Evolutionary conservation across 106 monocot genomes (phyloP).

Genomic region (Amphibolis antarctica): DNA sequence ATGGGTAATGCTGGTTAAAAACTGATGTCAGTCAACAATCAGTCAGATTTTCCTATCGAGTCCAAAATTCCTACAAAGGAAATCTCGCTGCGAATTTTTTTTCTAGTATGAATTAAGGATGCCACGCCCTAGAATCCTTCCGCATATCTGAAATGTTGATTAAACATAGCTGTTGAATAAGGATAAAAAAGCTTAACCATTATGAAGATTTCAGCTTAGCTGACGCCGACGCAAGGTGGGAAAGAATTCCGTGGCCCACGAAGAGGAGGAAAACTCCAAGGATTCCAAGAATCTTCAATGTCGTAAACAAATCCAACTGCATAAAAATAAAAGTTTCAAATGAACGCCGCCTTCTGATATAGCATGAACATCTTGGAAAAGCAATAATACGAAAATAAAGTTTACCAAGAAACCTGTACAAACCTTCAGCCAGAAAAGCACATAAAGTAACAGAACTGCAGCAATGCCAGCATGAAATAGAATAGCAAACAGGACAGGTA

Average conservation of each 20-base stretch:
- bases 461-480: constrained; percentile 89
- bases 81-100: neutral
- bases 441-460: constrained; percentile 67
- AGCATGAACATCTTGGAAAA: neutral
- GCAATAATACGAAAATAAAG: neutral
- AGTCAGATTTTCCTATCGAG: neutral
- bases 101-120: neutral
- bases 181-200: neutral
- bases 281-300: constrained; percentile 58
- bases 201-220: constrained; percentile 79
- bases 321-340: neutral
- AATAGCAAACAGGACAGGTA: constrained; percentile 43
- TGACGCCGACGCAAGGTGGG: constrained; percentile 59
- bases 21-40: neutral
- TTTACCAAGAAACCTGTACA: neutral
- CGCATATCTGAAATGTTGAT: neutral
- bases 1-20: neutral
- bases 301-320: constrained; percentile 92
- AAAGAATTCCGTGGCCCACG: constrained; percentile 76
- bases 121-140: neutral
- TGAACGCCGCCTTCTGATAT: neutral
- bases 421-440: constrained; percentile 92
- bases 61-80: neutral
- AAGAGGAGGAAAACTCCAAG: constrained; percentile 63
- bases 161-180: too few species aligned